Evolutionary conservation across 108 stramenopile genomes (phyloP).

Genomic region (Skeletonema marinoi): DNA sequence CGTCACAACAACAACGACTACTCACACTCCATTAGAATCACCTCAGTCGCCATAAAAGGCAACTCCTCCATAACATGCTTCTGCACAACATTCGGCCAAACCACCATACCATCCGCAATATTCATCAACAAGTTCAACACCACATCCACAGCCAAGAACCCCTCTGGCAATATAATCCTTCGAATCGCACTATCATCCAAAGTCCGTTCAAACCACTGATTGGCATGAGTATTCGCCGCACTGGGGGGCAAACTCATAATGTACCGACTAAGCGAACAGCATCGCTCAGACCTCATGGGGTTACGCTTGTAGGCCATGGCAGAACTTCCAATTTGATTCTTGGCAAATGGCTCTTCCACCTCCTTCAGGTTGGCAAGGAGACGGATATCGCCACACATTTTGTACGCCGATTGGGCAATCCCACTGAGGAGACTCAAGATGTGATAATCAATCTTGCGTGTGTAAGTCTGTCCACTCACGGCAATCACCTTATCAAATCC

Average conservation of each 20-base stretch:
- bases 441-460: slow-evolving; percentile 96
- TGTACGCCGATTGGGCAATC: slow-evolving; percentile 95
- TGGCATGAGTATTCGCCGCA: slow-evolving; percentile 95
- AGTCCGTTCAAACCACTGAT: slow-evolving; percentile 99
- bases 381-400: slow-evolving; percentile 98
- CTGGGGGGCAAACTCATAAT: slow-evolving; percentile 91
- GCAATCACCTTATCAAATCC: slow-evolving; percentile 89
- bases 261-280: slow-evolving; percentile 93
- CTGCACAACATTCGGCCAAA: slow-evolving; percentile 96
- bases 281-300: slow-evolving; percentile 96
- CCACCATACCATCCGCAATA: slow-evolving; percentile 96
- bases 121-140: slow-evolving; percentile 91
- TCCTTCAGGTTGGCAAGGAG: slow-evolving; percentile 97
- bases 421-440: slow-evolving; percentile 90
- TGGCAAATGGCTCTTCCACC: slow-evolving; percentile 93
- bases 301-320: slow-evolving; percentile 98
- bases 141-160: slow-evolving; percentile 94
- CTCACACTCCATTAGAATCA: slow-evolving; percentile 98
- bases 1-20: slow-evolving; percentile 13
- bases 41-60: slow-evolving; percentile 99
- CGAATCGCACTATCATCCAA: slow-evolving; percentile 99
- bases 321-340: slow-evolving; percentile 95
- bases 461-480: slow-evolving; percentile 98
- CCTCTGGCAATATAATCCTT: slow-evolving; percentile 96
- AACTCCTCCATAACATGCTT: slow-evolving; percentile 96